A percentile compares a stretch with the other conserved stretches of the same genome.
Conservation (phyloP, 2,329 filamentous ascomycete species). For the Botryotinia narcissicola region DNA sequence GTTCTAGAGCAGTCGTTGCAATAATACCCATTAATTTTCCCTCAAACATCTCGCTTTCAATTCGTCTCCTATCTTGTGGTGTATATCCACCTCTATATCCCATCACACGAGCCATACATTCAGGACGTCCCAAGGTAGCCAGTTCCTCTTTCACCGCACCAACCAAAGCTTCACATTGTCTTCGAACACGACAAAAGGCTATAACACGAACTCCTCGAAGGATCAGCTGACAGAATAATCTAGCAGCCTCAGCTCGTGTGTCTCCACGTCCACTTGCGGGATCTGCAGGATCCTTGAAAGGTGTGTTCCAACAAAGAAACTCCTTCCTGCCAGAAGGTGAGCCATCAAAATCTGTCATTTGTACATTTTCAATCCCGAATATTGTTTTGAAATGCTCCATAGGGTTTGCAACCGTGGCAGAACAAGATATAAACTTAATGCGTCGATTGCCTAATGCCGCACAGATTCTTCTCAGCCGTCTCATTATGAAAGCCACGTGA, state of each 20-base stretch:
- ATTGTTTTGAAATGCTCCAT: conserved; percentile 88
- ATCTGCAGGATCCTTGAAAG: conserved; percentile 85
- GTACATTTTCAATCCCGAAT: conserved; percentile 83
- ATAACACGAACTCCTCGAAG: conserved; percentile 87
- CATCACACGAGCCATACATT: conserved; percentile 81
- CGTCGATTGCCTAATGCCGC: conserved; percentile 82
- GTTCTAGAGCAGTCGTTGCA: conserved; percentile 86
- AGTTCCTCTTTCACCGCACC: conserved; percentile 78
- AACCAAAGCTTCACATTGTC: conserved; percentile 82
- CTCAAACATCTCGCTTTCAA: conserved; percentile 96
- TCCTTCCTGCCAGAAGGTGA: conserved; percentile 91
- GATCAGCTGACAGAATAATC: conserved; percentile 86
- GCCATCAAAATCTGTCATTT: conserved; percentile 84
- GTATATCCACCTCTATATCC: conserved; percentile 95
- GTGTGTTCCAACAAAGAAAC: conserved; percentile 97
- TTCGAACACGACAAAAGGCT: conserved; percentile 84
- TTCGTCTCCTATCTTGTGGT: conserved; percentile 79
- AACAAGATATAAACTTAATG: conserved; percentile 92
- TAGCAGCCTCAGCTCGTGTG: conserved; percentile 79
- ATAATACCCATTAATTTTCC: conserved; percentile 91
- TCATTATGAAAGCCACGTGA: conserved; percentile 93
- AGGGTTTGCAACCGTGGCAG: conserved; percentile 92
- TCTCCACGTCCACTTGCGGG: conserved; percentile 83
- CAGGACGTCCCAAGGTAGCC: conserved; percentile 65
- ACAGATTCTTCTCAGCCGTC: conserved; percentile 81